Conservation (phyloP, 306 rosid genomes). For the Castanospermum australe region DNA sequence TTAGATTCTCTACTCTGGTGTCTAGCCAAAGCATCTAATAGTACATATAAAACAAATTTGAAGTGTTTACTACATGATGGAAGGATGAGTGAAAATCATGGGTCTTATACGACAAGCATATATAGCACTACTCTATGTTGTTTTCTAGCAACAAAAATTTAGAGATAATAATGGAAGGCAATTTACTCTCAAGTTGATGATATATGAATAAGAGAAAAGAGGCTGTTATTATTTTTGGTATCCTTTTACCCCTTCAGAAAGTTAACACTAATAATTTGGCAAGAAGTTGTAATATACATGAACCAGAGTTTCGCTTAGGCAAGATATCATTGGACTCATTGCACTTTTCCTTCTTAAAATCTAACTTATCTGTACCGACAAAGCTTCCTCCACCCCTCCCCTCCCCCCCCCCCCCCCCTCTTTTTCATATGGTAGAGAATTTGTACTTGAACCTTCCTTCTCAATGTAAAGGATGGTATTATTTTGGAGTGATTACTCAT, state of each 20-base stretch:
- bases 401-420: too few relatives aligned
- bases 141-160: neutral
- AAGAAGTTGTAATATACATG: neutral
- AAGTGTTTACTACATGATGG: constrained; percentile 17
- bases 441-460: constrained; percentile 16
- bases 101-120: constrained; percentile 14
- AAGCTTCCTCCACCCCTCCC: too few relatives aligned
- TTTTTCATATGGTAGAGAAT: too few relatives aligned
- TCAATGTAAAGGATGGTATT: constrained; percentile 23
- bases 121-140: constrained; percentile 11
- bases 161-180: constrained; percentile 8
- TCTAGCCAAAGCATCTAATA: neutral
- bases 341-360: neutral
- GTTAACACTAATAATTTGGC: neutral
- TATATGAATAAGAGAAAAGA: neutral
- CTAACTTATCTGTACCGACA: too few relatives aligned
- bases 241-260: neutral
- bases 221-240: neutral
- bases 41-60: too few relatives aligned
- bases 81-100: constrained; percentile 22
- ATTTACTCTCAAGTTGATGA: neutral
- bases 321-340: constrained; percentile 21
- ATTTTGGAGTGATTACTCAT: constrained; percentile 25
- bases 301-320: constrained; percentile 15
- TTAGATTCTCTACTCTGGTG: neutral